These are phyloP conservation scores for Coriolopsis trogii DNA, from an alignment of 1,284 basidiomycete genomes.

Conservation along the genomic window DNA sequence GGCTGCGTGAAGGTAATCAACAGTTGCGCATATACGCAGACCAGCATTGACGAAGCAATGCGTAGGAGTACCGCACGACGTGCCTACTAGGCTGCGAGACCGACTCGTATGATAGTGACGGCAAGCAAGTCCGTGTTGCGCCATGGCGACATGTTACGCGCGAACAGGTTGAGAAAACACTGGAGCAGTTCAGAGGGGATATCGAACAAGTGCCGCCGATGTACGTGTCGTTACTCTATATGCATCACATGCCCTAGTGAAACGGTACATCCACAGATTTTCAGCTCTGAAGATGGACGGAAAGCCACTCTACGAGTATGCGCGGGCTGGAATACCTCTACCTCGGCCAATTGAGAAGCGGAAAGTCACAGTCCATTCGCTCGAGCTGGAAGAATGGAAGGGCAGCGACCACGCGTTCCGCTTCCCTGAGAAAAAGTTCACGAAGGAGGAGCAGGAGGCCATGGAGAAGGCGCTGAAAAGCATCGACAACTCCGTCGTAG, in stretches of 20 bases:
- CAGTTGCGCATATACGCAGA: slow-evolving; percentile 12
- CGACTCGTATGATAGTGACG: slow-evolving; percentile 93
- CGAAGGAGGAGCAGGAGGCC: slow-evolving; percentile 68
- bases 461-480: slow-evolving; percentile 66
- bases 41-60: slow-evolving; percentile 10
- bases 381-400: slow-evolving; percentile 76
- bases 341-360: slow-evolving; percentile 92
- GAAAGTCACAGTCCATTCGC: slow-evolving; percentile 80
- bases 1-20: slow-evolving; percentile 84
- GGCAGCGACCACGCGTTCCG: slow-evolving; percentile 63
- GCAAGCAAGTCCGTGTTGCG: slow-evolving; percentile 73
- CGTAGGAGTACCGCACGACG: slow-evolving; percentile 88
- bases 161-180: slow-evolving; percentile 70
- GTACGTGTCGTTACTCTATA: slow-evolving; percentile 48
- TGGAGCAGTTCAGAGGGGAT: slow-evolving; percentile 84
- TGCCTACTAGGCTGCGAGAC: slow-evolving; percentile 94
- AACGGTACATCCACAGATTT: slow-evolving; percentile 68
- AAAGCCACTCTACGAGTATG: slow-evolving; percentile 95
- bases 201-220: slow-evolving; percentile 92
- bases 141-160: slow-evolving; percentile 86
- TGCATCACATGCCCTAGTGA: not conserved
- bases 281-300: slow-evolving; percentile 99
- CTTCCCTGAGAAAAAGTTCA: slow-evolving; percentile 76
- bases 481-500: slow-evolving; percentile 35
- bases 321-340: slow-evolving; percentile 85